These are phyloP conservation scores for Ustilago loliicola DNA, from an alignment of 1,284 basidiomycete genomes.

Conservation along the genomic window DNA sequence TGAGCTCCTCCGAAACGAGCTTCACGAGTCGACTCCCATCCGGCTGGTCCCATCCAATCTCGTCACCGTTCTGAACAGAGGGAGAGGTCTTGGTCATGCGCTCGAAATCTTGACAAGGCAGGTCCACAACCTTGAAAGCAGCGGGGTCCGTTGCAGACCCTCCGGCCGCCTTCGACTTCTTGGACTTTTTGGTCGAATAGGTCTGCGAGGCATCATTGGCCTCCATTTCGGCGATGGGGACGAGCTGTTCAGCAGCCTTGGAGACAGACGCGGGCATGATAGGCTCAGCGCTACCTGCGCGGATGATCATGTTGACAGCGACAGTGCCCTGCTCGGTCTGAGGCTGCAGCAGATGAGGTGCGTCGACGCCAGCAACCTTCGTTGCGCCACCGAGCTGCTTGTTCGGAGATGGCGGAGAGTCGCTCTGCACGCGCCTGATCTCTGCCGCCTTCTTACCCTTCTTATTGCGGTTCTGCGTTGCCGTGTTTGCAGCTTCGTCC, in stretches of 20 bases:
- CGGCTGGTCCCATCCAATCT: conserved; percentile 64
- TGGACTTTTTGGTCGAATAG: conserved; percentile 30
- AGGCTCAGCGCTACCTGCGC: conserved; percentile 31
- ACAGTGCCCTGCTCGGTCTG: conserved; percentile 6
- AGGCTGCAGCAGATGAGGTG: conserved; percentile 18
- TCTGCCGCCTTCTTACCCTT: conserved; percentile 43
- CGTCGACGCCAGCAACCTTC: conserved; percentile 1
- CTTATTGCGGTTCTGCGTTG: conserved; percentile 20
- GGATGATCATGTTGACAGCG: conserved; percentile 20
- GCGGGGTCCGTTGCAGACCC: conserved; percentile 31
- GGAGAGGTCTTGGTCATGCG: conserved; percentile 36
- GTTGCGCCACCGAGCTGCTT: conserved; percentile 22
- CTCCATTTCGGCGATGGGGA: background rate
- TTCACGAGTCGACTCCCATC: conserved; percentile 67
- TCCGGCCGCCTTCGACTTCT: conserved; percentile 27
- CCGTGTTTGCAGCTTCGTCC: conserved; percentile 18
- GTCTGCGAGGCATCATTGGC: conserved; percentile 19
- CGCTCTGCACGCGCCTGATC: conserved; percentile 37
- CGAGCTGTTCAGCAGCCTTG: conserved; percentile 5
- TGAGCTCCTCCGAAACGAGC: conserved; percentile 68
- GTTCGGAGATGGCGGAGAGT: conserved; percentile 42
- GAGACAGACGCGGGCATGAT: conserved; percentile 10
- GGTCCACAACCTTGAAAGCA: conserved; percentile 33
- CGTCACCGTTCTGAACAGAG: conserved; percentile 46
- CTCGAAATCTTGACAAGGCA: conserved; percentile 49